Base-by-base conservation (phyloP, 305 asterid species). In the Fraxinus sp. region DNA sequence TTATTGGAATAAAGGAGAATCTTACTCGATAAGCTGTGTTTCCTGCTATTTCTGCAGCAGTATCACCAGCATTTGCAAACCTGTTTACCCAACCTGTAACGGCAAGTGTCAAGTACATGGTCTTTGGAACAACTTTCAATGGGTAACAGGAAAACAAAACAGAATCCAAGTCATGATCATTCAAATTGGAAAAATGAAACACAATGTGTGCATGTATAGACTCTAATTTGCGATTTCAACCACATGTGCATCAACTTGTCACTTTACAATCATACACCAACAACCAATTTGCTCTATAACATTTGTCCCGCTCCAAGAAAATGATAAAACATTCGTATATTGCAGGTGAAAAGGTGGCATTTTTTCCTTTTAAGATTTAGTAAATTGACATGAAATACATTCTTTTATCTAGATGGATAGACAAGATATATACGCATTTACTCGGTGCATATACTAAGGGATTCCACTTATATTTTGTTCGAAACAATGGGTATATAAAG, bases 51-150 rank as follows among this genome's bases (percentile, higher is more conserved):
- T 95, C 98, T 9, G 84, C 97, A 35, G 98, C 98, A 43, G 98
- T 89, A 77, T 96, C 98, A 79, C 98, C 99, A 81, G 98, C 98
- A 83, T 96, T 81, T 30, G 99, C 99, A 88, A 96, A 92, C 86
- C 99, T 93, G 91, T 96, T 96, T 75, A 96, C 97, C 99, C 99
- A 96, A 80, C 98, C 99, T 96, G 96, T 83, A 64, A 68, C 81
- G 84, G 43, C 43, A 82, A 81, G 16, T 52, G 36, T 52, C 73
- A 71, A 80, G 86, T 77, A 72, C 72, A 82, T 16, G 72, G 39
- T 68, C 28, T 32, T 49, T 16, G 1, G 41, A 70, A 70, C 10
- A 32, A 70, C 8, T 70, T 30, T 70, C 75, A 49, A 10, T 82
- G 72, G 7, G 28, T 7, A 78, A 80, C 0, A 18, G 80, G 77